Base-by-base conservation (phyloP, 208 protist species). In the Leptomonas pyrrhocoris region DNA sequence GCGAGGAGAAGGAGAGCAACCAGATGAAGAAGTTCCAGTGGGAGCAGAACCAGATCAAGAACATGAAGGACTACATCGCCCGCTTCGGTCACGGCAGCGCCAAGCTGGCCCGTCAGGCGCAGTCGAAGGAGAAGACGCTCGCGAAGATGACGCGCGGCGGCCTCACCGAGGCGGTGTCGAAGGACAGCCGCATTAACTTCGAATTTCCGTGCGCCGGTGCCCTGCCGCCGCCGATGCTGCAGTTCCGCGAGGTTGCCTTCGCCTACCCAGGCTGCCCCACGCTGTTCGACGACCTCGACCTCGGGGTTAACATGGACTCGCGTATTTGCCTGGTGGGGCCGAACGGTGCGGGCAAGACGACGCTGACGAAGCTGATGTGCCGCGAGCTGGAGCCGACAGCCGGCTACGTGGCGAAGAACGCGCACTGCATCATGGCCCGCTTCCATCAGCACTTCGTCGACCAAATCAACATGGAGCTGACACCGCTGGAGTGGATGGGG, bases 321-420 rank as follows among this genome's bases (percentile, higher is more conserved):
- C 92, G 98, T 66, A 98, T 99, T 68, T 98, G 94, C 55, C 75
- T 99, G 12, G 96, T 99, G 19, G 98, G 98, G 34, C 94, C 97
- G 43, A 99, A 99, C 83, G 98, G 98, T 72, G 95, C 97, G 15
- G 98, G 98, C 40, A 99, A 99, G 81, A 97, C 95, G 18, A 99
- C 98, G 8, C 81, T 99, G 55, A 96, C 97, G 50, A 99, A 98
- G 77, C 86, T 99, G 31, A 94, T 98, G 91, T 94, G 86, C 80
- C 93, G 94, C 55, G 95, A 98, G 66, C 77, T 98, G 40, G 86
- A 97, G 67, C 90, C 91, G 42, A 94, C 94, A 1, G 68, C 74
- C 1, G 94, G 94, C 53, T 96, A 97, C 68, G 85, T 98, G n/a
- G 74, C 90, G 13, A 95, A 94, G 78, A 97, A 97, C 71, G 86